Percentiles rank a stretch among this genome's conserved stretches.
phyloP scores from a whole-genome alignment of 2,329 filamentous ascomycete genomes.

The Colletotrichum echinochloae region DNA sequence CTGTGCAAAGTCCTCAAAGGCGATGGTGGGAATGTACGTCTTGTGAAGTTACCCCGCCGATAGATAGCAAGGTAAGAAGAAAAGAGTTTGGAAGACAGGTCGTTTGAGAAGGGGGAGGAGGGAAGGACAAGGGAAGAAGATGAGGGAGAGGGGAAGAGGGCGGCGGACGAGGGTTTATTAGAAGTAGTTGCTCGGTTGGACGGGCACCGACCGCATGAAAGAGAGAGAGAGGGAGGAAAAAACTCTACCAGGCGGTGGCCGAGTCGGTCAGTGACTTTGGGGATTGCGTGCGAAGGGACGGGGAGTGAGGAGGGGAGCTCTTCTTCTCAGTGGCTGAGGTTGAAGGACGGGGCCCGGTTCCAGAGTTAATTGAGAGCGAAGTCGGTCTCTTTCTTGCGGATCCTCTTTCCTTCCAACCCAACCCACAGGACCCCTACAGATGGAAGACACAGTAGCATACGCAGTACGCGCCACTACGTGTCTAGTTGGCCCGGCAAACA shows the following conservation, averaged over 20 bases:
- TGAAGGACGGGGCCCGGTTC: conserved; percentile 23
- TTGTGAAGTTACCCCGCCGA: conserved; percentile 36
- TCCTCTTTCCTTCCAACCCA: neutral
- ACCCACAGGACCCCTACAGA: neutral
- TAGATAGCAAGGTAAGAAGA: conserved; percentile 28
- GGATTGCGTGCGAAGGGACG: conserved; percentile 38
- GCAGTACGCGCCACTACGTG: conserved; percentile 3
- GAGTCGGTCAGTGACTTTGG: conserved; percentile 36
- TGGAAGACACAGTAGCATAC: neutral
- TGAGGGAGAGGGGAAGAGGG: conserved; percentile 6
- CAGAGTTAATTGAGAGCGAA: conserved; percentile 33
- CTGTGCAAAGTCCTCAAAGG: conserved; percentile 32
- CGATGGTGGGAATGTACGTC: conserved; percentile 23
- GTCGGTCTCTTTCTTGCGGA: conserved; percentile 24
- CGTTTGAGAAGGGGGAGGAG: conserved; percentile 22
- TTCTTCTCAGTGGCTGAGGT: conserved; percentile 29
- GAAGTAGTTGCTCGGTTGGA: conserved; percentile 32
- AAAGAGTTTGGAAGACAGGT: conserved; percentile 26
- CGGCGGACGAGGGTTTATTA: conserved; percentile 35
- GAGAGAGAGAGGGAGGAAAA: neutral
- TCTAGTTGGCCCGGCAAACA: conserved; percentile 8
- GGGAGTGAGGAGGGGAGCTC: conserved; percentile 7
- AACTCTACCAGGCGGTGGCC: conserved; percentile 35
- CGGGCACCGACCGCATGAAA: neutral
- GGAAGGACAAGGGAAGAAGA: neutral